Conservation (phyloP, 768 basidiomycete species). For the Ramaria rubella region DNA sequence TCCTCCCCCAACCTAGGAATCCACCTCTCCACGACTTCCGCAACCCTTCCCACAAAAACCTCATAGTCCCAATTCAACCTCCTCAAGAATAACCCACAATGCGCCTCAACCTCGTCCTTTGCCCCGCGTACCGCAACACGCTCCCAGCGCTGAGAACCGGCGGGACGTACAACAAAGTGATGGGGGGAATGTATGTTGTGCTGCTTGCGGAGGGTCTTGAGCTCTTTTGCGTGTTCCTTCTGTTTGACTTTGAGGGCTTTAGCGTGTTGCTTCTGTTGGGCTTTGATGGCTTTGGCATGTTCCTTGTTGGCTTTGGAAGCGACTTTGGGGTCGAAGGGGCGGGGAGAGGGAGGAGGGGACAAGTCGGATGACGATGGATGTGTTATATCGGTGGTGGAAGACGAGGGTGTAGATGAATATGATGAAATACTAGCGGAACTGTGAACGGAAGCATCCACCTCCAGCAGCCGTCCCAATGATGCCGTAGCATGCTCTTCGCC, state of each 20-base stretch:
- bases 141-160: conserved; percentile 40
- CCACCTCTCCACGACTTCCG: conserved; percentile 37
- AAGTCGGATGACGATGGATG: background rate
- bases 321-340: conserved; percentile 17
- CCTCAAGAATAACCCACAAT: conserved; percentile 48
- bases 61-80: conserved; percentile 46
- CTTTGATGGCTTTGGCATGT: background rate
- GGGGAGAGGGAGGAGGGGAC: conserved; percentile 8
- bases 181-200: conserved; percentile 18
- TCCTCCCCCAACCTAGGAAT: background rate
- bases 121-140: conserved; percentile 43
- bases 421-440: conserved; percentile 19
- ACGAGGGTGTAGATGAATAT: background rate
- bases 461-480: background rate
- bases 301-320: background rate
- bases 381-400: too few relatives aligned
- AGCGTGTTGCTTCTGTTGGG: conserved; percentile 15
- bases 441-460: conserved; percentile 14
- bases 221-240: conserved; percentile 14
- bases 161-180: conserved; percentile 50
- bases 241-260: conserved; percentile 18
- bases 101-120: conserved; percentile 50
- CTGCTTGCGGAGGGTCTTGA: background rate
- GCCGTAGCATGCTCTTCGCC: background rate
- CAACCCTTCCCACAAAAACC: conserved; percentile 40